phyloP scores from a whole-genome alignment of 1,139 yeast genomes.

The Diutina siamensis region DNA sequence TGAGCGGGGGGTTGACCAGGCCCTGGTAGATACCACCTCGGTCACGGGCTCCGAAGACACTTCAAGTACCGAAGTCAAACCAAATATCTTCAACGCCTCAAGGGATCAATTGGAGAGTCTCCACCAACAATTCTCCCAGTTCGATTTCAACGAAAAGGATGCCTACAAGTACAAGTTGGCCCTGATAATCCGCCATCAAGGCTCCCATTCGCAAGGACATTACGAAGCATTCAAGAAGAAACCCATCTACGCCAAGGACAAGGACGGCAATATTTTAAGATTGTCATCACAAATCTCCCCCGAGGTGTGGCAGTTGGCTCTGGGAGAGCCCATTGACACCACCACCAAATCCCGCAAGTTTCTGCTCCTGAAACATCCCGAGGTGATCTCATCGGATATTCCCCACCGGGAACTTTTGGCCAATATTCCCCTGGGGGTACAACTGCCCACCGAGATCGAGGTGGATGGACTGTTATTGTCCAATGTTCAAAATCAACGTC shows the following conservation, averaged over 20 bases:
- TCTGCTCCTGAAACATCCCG: background rate
- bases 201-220: slow-evolving; percentile 85
- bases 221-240: slow-evolving; percentile 71
- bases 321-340: background rate
- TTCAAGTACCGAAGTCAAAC: too few species aligned
- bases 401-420: background rate
- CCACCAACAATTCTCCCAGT: slow-evolving; percentile 26
- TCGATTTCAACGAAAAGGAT: slow-evolving; percentile 34
- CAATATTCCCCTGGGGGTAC: slow-evolving; percentile 1
- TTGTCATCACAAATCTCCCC: background rate
- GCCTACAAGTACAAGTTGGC: slow-evolving; percentile 45
- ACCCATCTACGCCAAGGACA: slow-evolving; percentile 41
- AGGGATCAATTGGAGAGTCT: slow-evolving; percentile 28
- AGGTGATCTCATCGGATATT: background rate
- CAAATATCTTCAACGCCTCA: slow-evolving; percentile 10
- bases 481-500: background rate
- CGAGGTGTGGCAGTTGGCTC: background rate
- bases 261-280: slow-evolving; percentile 1
- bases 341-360: background rate
- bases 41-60: background rate
- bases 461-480: background rate
- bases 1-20: background rate
- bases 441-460: slow-evolving; percentile 3
- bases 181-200: slow-evolving; percentile 75
- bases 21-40: background rate